Conservation (phyloP, 2,329 filamentous ascomycete genomes). For the Venturia pyrina region DNA sequence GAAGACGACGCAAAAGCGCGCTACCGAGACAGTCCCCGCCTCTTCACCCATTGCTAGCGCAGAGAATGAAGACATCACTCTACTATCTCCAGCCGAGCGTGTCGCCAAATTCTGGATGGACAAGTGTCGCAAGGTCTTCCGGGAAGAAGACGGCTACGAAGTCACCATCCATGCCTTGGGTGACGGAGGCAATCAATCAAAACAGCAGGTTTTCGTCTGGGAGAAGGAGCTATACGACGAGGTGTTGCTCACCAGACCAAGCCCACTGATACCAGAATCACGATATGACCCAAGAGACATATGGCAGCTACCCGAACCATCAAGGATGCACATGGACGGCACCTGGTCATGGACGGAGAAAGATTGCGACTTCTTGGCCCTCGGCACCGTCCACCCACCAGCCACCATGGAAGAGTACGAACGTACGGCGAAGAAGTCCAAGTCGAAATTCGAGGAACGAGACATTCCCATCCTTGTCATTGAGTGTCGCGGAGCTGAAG, state of each 20-base stretch:
- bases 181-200: background rate
- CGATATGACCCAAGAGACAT: background rate
- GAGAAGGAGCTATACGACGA: background rate
- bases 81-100: background rate
- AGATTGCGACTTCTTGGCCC: background rate
- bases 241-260: background rate
- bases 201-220: background rate
- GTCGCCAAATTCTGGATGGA: background rate
- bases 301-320: background rate
- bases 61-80: background rate
- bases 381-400: background rate
- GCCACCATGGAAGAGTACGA: background rate
- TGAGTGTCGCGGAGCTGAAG: background rate
- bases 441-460: background rate
- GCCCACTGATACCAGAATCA: background rate
- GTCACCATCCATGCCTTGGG: background rate
- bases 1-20: background rate
- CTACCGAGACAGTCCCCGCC: background rate
- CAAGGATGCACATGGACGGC: background rate
- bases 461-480: background rate
- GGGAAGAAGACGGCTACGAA: background rate
- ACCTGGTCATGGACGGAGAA: background rate
- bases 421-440: background rate
- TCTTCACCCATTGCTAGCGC: background rate
- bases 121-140: background rate